A percentile compares a stretch with the other conserved stretches of the same genome.
These are phyloP conservation scores for Pezicula carpinea DNA, from an alignment of 2,329 filamentous ascomycete genomes.

Conservation along the genomic window DNA sequence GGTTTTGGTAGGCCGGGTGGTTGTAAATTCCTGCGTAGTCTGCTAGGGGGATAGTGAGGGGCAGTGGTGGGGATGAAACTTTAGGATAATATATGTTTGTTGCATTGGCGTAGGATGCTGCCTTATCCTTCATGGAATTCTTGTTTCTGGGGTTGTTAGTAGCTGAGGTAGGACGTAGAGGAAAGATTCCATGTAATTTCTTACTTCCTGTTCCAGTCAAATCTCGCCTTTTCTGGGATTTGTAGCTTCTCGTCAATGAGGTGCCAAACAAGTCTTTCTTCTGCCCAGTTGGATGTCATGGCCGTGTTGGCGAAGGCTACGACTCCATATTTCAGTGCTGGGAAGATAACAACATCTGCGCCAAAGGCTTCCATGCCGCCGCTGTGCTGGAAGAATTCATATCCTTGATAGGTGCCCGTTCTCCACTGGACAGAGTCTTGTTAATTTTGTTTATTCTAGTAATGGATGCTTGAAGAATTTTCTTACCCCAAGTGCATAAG, in stretches of 20 bases:
- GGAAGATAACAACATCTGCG: slow-evolving; percentile 39
- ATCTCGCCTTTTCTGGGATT: slow-evolving; percentile 29
- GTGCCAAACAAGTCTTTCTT: slow-evolving; percentile 31
- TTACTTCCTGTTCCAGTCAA: slow-evolving; percentile 33
- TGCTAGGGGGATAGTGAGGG: slow-evolving; percentile 30
- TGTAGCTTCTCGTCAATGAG: slow-evolving; percentile 37
- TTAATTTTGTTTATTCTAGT: too few relatives aligned
- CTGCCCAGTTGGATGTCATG: slow-evolving; percentile 32
- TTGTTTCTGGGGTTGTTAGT: slow-evolving; percentile 7
- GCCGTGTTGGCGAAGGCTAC: slow-evolving; percentile 41
- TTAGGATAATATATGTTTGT: slow-evolving; percentile 34
- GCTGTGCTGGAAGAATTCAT: slow-evolving; percentile 36
- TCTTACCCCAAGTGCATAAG: slow-evolving; percentile 35
- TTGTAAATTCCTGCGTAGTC: slow-evolving; percentile 39
- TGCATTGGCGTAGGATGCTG: slow-evolving; percentile 26
- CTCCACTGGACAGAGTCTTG: slow-evolving; percentile 19
- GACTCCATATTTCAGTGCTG: slow-evolving; percentile 37
- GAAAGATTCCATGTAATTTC: too few relatives aligned
- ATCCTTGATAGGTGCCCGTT: slow-evolving; percentile 36
- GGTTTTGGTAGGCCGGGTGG: slow-evolving; percentile 36
- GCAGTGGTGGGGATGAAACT: slow-evolving; percentile 30
- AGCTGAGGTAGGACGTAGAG: too few relatives aligned
- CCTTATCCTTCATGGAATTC: slow-evolving; percentile 10
- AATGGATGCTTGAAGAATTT: too few relatives aligned
- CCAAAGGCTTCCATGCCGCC: slow-evolving; percentile 42